Evolutionary conservation across 768 basidiomycete species (phyloP).

Genomic region (Amanita subjunquillea): DNA sequence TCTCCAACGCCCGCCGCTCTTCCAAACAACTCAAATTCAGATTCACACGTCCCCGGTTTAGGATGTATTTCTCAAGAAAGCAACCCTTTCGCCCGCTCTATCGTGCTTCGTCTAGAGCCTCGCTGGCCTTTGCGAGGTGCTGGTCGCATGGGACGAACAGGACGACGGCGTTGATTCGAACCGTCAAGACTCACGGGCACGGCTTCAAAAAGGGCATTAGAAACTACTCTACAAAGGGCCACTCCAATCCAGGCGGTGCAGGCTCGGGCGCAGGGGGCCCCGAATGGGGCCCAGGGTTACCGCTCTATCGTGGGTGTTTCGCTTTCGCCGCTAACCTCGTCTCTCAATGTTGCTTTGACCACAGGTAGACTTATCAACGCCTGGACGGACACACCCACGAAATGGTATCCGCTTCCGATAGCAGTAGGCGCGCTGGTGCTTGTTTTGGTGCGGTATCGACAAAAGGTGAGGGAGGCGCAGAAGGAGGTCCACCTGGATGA

Average conservation of each 20-base stretch:
- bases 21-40: constrained; percentile 1
- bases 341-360: constrained; percentile 3
- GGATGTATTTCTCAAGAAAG: constrained; percentile 44
- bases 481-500: constrained; percentile 73
- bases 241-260: constrained; percentile 4
- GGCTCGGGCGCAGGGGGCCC: constrained; percentile 13
- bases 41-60: constrained; percentile 4
- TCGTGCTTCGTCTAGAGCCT: constrained; percentile 29
- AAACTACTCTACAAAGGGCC: constrained; percentile 2
- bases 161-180: constrained; percentile 37
- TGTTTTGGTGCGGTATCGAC: constrained; percentile 66
- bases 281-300: constrained; percentile 20
- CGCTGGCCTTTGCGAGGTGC: constrained; percentile 34
- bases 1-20: neutral
- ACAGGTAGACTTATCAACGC: constrained; percentile 61
- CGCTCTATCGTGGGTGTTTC: constrained; percentile 40
- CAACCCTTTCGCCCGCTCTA: constrained; percentile 34
- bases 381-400: constrained; percentile 82
- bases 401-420: constrained; percentile 91
- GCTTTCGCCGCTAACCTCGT: neutral
- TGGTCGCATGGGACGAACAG: constrained; percentile 45
- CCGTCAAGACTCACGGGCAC: constrained; percentile 24
- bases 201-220: constrained; percentile 23
- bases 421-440: constrained; percentile 87
- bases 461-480: constrained; percentile 35